These are phyloP conservation scores for Pythium phragmiticola DNA, from an alignment of 352 stramenopile genomes.

Conservation along the genomic window DNA sequence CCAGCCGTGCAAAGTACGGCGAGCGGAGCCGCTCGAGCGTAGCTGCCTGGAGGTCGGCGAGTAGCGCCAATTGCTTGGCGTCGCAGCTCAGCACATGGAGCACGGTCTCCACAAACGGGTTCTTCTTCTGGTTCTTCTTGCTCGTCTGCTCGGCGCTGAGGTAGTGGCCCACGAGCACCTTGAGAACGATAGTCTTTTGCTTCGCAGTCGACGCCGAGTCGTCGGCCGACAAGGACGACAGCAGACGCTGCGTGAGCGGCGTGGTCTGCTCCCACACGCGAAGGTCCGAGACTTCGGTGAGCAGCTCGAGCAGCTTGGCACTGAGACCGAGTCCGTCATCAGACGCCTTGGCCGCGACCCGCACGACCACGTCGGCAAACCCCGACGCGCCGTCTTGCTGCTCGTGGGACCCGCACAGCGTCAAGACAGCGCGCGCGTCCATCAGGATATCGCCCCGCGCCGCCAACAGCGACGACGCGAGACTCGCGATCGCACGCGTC, in stretches of 20 bases:
- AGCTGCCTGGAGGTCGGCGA: slow-evolving; percentile 40
- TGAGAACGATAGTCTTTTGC: slow-evolving; percentile 36
- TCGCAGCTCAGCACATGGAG: slow-evolving; percentile 46
- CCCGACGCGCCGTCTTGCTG: slow-evolving; percentile 9
- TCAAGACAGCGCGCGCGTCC: slow-evolving; percentile 55
- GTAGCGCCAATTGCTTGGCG: slow-evolving; percentile 35
- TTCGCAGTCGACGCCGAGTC: slow-evolving; percentile 8
- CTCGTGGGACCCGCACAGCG: slow-evolving; percentile 51
- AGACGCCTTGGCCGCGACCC: slow-evolving; percentile 39
- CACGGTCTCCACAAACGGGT: slow-evolving; percentile 56
- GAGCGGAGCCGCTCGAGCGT: slow-evolving; percentile 40
- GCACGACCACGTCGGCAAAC: slow-evolving; percentile 23
- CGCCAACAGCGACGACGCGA: slow-evolving; percentile 46
- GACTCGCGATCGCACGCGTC: slow-evolving; percentile 28
- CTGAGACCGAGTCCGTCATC: slow-evolving; percentile 45
- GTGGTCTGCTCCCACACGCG: slow-evolving; percentile 67
- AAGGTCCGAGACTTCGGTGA: slow-evolving; percentile 47
- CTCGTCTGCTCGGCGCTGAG: slow-evolving; percentile 37
- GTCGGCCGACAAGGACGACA: slow-evolving; percentile 19
- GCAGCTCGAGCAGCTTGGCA: slow-evolving; percentile 60
- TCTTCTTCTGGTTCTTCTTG: slow-evolving; percentile 34
- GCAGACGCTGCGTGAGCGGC: slow-evolving; percentile 47
- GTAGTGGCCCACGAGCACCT: slow-evolving; percentile 55
- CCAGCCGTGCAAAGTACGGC: slow-evolving; percentile 45
- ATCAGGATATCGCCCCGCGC: slow-evolving; percentile 78